A percentile compares a stretch with the other conserved stretches of the same genome.
These are phyloP conservation scores for Pulicaria dysenterica DNA, from an alignment of 129 eudicot species.

Conservation along the genomic window DNA sequence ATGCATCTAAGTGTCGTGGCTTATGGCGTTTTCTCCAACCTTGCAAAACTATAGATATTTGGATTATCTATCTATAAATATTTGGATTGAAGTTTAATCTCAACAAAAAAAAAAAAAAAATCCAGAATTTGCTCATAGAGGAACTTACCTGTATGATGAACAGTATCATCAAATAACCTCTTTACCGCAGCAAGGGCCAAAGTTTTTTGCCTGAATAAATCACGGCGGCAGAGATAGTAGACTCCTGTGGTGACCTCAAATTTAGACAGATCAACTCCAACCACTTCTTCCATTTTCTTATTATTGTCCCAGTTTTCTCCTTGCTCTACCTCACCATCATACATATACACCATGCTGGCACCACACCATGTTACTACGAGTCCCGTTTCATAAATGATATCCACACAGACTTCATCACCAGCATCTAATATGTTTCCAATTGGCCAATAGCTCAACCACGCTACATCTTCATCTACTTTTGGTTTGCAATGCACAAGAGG, in stretches of 20 bases:
- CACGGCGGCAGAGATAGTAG: constrained; percentile 1
- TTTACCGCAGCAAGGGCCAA: background rate
- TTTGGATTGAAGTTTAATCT: background rate
- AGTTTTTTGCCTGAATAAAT: background rate
- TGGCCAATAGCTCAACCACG: constrained; percentile 31
- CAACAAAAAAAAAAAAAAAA: background rate
- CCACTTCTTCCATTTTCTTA: background rate
- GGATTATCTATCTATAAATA: too few species aligned
- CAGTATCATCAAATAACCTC: background rate
- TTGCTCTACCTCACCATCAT: background rate
- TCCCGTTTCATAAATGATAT: background rate
- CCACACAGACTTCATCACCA: constrained; percentile 27
- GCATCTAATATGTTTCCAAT: constrained; percentile 11
- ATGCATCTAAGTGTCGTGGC: background rate
- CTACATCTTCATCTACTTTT: background rate
- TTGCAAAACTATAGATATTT: too few species aligned
- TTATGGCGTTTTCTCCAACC: background rate
- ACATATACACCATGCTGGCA: constrained; percentile 26
- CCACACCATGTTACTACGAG: constrained; percentile 18
- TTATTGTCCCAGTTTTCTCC: background rate
- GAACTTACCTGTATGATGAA: background rate
- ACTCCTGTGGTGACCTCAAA: background rate
- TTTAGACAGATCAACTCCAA: background rate
- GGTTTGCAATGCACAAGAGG: constrained; percentile 26
- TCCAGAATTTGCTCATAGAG: background rate